phyloP scores from a whole-genome alignment of 2,329 filamentous ascomycete genomes.

The Talaromyces atroroseus region DNA sequence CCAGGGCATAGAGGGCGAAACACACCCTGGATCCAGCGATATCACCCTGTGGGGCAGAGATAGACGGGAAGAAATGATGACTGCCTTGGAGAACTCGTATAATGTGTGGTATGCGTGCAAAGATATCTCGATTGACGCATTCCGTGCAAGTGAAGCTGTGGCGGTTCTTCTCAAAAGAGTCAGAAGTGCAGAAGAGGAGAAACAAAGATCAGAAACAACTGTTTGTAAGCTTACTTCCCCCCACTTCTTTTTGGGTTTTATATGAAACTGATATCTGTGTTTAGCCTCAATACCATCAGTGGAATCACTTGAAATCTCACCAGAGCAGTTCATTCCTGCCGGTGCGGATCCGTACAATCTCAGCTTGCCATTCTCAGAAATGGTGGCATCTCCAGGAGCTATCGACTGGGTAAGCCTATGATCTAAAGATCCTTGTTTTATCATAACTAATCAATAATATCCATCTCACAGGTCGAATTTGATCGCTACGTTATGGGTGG shows the following conservation, averaged over 20 bases:
- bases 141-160: slow-evolving; percentile 72
- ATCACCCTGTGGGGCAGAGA: slow-evolving; percentile 35
- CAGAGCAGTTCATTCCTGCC: neutral
- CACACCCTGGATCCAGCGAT: slow-evolving; percentile 19
- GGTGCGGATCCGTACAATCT: slow-evolving; percentile 9
- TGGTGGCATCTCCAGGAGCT: slow-evolving; percentile 12
- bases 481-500: slow-evolving; percentile 12
- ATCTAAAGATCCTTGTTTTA: neutral
- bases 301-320: slow-evolving; percentile 11
- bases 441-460: neutral
- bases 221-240: neutral
- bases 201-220: slow-evolving; percentile 3
- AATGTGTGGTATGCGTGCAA: slow-evolving; percentile 72
- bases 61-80: slow-evolving; percentile 64
- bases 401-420: slow-evolving; percentile 11
- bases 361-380: slow-evolving; percentile 13
- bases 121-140: slow-evolving; percentile 74
- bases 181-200: neutral
- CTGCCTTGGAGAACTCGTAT: slow-evolving; percentile 61
- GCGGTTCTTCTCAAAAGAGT: slow-evolving; percentile 69
- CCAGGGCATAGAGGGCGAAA: slow-evolving; percentile 34
- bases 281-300: slow-evolving; percentile 11
- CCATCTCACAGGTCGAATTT: slow-evolving; percentile 8
- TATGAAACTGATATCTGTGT: neutral
- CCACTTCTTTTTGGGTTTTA: neutral